These are phyloP conservation scores for Paraphaeosphaeria minitans DNA, from an alignment of 2,329 filamentous ascomycete species.

Conservation along the genomic window DNA sequence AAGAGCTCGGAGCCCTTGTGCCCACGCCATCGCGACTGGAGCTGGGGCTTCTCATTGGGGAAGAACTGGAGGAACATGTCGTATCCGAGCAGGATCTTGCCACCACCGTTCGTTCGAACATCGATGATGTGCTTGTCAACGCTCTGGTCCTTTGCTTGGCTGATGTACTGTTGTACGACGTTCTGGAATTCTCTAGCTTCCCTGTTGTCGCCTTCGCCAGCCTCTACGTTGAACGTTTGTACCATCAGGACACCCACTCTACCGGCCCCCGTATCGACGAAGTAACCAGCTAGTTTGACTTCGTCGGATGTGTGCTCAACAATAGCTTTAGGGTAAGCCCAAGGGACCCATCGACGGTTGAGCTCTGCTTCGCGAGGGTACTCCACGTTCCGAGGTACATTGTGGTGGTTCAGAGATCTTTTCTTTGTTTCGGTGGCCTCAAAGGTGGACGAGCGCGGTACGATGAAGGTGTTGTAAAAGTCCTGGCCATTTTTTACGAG, in stretches of 20 bases:
- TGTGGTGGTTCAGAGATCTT: slow-evolving; percentile 24
- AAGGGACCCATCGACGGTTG: slow-evolving; percentile 29
- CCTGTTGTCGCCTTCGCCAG: slow-evolving; percentile 10
- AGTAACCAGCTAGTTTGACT: slow-evolving; percentile 53
- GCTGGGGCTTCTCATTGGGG: slow-evolving; percentile 52
- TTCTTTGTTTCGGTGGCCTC: slow-evolving; percentile 28
- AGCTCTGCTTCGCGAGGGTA: slow-evolving; percentile 38
- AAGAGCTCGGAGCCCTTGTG: slow-evolving; percentile 41
- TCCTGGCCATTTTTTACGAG: slow-evolving; percentile 42
- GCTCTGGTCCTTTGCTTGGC: slow-evolving; percentile 51
- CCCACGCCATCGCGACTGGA: slow-evolving; percentile 54
- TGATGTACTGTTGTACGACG: slow-evolving; percentile 53
- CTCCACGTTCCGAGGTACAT: slow-evolving; percentile 33
- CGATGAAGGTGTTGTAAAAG: slow-evolving; percentile 48
- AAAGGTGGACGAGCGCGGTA: slow-evolving; percentile 8
- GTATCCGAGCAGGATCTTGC: slow-evolving; percentile 49
- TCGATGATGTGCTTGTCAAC: slow-evolving; percentile 68
- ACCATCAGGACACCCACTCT: slow-evolving; percentile 55
- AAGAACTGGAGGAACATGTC: slow-evolving; percentile 61
- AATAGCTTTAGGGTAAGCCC: slow-evolving; percentile 45
- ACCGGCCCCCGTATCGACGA: slow-evolving; percentile 47
- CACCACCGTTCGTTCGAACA: slow-evolving; percentile 65
- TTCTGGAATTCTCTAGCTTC: slow-evolving; percentile 43
- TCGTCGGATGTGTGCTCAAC: slow-evolving; percentile 37
- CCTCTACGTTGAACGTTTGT: slow-evolving; percentile 47